These are phyloP conservation scores for Hirschioporus abietinus DNA, from an alignment of 768 basidiomycete genomes.

Conservation along the genomic window DNA sequence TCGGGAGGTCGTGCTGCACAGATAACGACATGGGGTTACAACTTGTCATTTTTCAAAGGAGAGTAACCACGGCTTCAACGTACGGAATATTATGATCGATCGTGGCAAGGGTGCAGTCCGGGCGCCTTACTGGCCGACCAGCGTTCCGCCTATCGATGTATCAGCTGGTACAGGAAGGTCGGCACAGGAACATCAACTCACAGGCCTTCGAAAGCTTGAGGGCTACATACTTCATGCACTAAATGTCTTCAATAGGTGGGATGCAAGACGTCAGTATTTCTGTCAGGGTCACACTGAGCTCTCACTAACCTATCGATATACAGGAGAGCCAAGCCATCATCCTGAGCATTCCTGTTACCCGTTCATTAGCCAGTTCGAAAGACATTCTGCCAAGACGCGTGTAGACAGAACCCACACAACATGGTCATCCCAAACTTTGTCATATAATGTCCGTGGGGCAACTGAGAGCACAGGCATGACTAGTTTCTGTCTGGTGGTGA, in stretches of 20 bases:
- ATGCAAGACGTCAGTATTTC: neutral
- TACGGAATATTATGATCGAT: conserved; percentile 87
- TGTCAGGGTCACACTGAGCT: neutral
- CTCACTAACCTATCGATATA: conserved; percentile 70
- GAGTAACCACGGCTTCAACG: conserved; percentile 23
- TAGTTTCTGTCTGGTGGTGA: neutral
- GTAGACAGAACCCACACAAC: conserved; percentile 56
- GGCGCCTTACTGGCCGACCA: conserved; percentile 69
- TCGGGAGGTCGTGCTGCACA: conserved; percentile 58
- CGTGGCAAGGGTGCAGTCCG: conserved; percentile 86
- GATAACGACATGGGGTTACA: neutral
- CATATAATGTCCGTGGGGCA: conserved; percentile 85
- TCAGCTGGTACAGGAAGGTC: conserved; percentile 12
- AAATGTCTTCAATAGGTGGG: conserved; percentile 35
- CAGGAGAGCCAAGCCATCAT: conserved; percentile 73
- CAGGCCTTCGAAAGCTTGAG: conserved; percentile 89
- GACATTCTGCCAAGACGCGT: neutral
- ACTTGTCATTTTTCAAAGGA: neutral
- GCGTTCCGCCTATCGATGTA: conserved; percentile 53
- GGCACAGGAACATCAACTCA: conserved; percentile 28
- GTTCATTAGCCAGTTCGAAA: conserved; percentile 9
- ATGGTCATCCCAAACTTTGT: conserved; percentile 98
- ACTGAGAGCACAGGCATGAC: conserved; percentile 52
- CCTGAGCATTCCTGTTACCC: conserved; percentile 55
- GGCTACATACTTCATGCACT: conserved; percentile 92